Base-by-base conservation (phyloP, 78 protist genomes). In the Dictyostelium purpureum region DNA sequence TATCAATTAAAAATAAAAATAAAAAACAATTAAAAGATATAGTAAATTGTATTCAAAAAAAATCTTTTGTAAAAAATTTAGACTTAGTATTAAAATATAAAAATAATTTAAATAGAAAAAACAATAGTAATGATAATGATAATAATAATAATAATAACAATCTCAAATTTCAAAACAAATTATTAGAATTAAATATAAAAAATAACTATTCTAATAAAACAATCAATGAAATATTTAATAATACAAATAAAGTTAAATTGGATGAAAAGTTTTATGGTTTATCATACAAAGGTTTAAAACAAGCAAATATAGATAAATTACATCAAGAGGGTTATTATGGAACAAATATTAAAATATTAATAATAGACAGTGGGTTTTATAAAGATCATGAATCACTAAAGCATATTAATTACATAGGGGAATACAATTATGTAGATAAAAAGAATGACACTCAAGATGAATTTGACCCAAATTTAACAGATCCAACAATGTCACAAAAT, bases 361-460 rank as follows among this genome's bases (percentile, higher is more conserved):
- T 92, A 33, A 49, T 80, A 10, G 95, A 92, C 26, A 61, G 87
- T 24, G 95, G 95, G 0, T 92, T 74, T 57, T 63, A 67, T 73
- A 78, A 77, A 18, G 45, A 52, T 14, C 95, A 92, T 28, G 78
- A 71, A 14, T 70, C 67, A 26, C 77, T 92, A 31, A 73, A 81
- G 33, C 7, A 75, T 42, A 45, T 92, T 12, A 71, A 59, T 1
- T 61, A 82, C 0, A 18, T 69, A 19, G 77, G 35, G 19, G 70
- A 56, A 43, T 63, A 82, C 37, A 83, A 92, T 42, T 92, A 82
- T 19, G 54, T 82, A 19, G 42, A 73, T 51, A 65, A 82, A 31
- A 16, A 16, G 33, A 33, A 31, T 14, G 49, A 88, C 12, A 76
- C 77, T 10, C 80, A 77, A 75, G 69, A 63, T 16, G n/a, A 26